Percentiles rank a stretch among this genome's conserved stretches.
Conservation (phyloP, 192 early-diverging fungal genomes). For the Paraglomus occultum region DNA sequence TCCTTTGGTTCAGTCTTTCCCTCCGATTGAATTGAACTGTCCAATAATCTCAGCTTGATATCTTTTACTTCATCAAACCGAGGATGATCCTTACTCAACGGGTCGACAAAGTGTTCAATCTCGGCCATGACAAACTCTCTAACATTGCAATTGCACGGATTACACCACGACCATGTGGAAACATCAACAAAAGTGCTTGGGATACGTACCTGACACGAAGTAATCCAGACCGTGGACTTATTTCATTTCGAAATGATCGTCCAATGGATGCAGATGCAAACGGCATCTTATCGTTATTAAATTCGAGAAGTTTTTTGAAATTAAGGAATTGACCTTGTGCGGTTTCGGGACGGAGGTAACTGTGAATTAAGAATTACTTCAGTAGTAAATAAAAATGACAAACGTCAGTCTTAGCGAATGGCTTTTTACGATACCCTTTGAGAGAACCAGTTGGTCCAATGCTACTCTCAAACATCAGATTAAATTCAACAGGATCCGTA, state of each 20-base stretch:
- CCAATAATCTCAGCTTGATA: constrained; percentile 74
- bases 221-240: constrained; percentile 91
- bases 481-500: constrained; percentile 89
- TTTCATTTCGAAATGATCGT: constrained; percentile 99
- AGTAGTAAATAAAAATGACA: not conserved
- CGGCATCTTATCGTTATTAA: constrained; percentile 98
- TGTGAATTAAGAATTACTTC: constrained; percentile 23
- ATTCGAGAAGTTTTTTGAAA: constrained; percentile 95
- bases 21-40: constrained; percentile 70
- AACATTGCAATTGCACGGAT: not conserved
- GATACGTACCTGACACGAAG: constrained; percentile 81
- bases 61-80: constrained; percentile 86
- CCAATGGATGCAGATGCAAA: constrained; percentile 98
- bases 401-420: constrained; percentile 21
- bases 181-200: not conserved
- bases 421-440: constrained; percentile 63
- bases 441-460: constrained; percentile 97
- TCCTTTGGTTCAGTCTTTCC: constrained; percentile 68
- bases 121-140: constrained; percentile 99
- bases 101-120: constrained; percentile 99
- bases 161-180: constrained; percentile 9
- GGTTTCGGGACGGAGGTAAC: constrained; percentile 97
- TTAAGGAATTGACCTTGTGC: constrained; percentile 99
- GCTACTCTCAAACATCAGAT: constrained; percentile 98
- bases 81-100: constrained; percentile 85